phyloP scores from a whole-genome alignment of 73 alveolate genomes.

The Paramecium sexaurelia region DNA sequence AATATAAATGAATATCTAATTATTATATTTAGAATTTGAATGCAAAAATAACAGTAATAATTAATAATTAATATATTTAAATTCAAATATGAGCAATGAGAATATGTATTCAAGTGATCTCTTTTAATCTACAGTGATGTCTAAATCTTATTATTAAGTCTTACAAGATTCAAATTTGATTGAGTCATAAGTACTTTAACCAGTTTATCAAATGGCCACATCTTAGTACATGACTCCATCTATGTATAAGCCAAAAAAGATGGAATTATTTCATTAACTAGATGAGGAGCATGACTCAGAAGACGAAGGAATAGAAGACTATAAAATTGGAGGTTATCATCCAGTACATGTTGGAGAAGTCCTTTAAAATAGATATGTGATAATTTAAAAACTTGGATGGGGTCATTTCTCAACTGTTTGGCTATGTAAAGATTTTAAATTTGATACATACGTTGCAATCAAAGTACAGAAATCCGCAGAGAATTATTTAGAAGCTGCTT shows the following conservation, averaged over 20 bases:
- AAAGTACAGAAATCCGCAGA: slow-evolving; percentile 89
- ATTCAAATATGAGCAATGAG: slow-evolving; percentile 57
- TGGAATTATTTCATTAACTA: background rate
- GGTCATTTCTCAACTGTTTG: slow-evolving; percentile 94
- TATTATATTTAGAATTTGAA: background rate
- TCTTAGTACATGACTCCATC: slow-evolving; percentile 55
- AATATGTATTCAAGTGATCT: slow-evolving; percentile 52
- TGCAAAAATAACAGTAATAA: background rate
- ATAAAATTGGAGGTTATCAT: slow-evolving; percentile 79
- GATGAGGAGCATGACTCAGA: slow-evolving; percentile 69
- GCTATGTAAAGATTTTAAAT: slow-evolving; percentile 90
- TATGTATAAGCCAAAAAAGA: slow-evolving; percentile 4
- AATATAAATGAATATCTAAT: background rate
- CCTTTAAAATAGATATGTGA: slow-evolving; percentile 85
- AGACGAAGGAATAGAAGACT: slow-evolving; percentile 71
- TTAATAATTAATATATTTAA: background rate
- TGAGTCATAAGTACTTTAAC: slow-evolving; percentile 50
- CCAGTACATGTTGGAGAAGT: slow-evolving; percentile 95
- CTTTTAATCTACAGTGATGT: slow-evolving; percentile 52
- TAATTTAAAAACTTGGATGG: slow-evolving; percentile 93
- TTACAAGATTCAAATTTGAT: slow-evolving; percentile 43
- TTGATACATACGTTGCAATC: slow-evolving; percentile 88
- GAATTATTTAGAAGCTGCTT: slow-evolving; percentile 85
- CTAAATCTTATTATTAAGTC: slow-evolving; percentile 46
- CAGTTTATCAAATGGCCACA: slow-evolving; percentile 36